Evolutionary conservation across 306 rosid species (phyloP).

Genomic region (Abrus pulchellus): DNA sequence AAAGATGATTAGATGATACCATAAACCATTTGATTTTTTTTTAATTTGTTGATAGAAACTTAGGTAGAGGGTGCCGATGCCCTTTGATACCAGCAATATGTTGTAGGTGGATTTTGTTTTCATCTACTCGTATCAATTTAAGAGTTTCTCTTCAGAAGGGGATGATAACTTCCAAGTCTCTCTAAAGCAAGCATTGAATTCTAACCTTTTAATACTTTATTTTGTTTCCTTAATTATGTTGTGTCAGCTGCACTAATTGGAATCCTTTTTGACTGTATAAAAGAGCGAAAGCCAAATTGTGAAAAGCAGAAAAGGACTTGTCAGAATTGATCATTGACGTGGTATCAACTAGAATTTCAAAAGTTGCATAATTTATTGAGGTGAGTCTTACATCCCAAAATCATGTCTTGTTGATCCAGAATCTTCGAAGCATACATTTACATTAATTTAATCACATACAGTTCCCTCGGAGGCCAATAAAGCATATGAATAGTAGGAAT

Average conservation of each 20-base stretch:
- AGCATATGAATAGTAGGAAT: constrained; percentile 5
- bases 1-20: constrained; percentile 11
- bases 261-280: constrained; percentile 34
- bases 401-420: constrained; percentile 27
- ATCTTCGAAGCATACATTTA: constrained; percentile 29
- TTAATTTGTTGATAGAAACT: constrained; percentile 28
- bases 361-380: not conserved
- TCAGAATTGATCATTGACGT: constrained; percentile 45
- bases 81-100: constrained; percentile 1
- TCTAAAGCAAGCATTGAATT: constrained; percentile 10
- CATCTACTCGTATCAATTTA: constrained; percentile 17
- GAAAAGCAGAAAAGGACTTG: constrained; percentile 35
- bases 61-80: constrained; percentile 20
- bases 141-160: not conserved
- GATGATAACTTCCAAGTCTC: not conserved
- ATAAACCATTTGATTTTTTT: not conserved
- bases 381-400: constrained; percentile 23
- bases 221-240: not conserved
- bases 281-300: constrained; percentile 35
- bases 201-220: constrained; percentile 3
- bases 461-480: not conserved
- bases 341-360: constrained; percentile 42
- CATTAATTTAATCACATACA: constrained; percentile 11
- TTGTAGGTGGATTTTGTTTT: constrained; percentile 4
- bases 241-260: constrained; percentile 36